Conservation (phyloP, 805 yeast species). For the Trichomonascus vanleenenianus region DNA sequence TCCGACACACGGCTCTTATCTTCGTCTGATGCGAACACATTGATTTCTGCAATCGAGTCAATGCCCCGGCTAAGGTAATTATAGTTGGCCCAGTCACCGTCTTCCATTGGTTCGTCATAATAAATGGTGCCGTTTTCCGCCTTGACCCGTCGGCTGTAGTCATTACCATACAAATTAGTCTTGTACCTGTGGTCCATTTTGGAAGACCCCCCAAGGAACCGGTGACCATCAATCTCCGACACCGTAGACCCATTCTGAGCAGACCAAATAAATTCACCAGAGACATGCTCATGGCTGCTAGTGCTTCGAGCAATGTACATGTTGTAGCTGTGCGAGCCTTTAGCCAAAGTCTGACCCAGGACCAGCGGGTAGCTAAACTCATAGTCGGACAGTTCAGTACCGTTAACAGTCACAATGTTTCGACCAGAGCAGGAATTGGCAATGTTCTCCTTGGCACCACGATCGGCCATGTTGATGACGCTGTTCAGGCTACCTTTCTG, state of each 20-base stretch:
- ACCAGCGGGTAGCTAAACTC: constrained; percentile 2
- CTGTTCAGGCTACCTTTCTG: neutral
- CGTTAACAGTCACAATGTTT: constrained; percentile 1
- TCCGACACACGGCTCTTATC: too few species aligned
- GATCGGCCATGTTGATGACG: neutral
- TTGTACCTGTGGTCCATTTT: neutral
- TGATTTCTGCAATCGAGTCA: too few species aligned
- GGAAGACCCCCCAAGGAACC: neutral
- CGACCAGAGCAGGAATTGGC: neutral
- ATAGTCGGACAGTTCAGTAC: neutral
- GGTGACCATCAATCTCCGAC: neutral
- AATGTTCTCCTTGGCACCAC: neutral
- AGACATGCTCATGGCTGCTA: too few species aligned
- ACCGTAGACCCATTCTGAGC: constrained; percentile 3
- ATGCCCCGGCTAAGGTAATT: too few species aligned
- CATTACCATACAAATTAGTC: neutral
- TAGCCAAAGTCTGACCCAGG: neutral
- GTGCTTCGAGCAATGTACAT: neutral
- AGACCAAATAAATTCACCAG: neutral
- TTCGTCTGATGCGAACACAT: too few species aligned
- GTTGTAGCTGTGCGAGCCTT: neutral
- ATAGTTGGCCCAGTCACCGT: neutral
- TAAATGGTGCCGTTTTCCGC: neutral
- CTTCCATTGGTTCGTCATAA: neutral
- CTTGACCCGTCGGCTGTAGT: constrained; percentile 1